Conservation (phyloP, 257 asterid species). For the Knoxia roxburghii region DNA sequence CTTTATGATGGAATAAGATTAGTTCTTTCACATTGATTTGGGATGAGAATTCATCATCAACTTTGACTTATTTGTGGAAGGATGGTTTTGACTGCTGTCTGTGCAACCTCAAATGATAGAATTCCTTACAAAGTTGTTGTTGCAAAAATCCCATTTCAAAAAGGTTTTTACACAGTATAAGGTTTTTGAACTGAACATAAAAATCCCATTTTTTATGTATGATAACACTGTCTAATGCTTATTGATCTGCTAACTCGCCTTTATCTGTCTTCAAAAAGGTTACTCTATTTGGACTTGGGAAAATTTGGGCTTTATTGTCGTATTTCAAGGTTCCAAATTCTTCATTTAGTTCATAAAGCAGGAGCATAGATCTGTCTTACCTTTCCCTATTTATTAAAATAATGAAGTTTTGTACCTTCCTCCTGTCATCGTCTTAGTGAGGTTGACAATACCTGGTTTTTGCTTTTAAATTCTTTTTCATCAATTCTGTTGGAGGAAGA, state of each 20-base stretch:
- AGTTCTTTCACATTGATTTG: background rate
- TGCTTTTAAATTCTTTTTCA: too few species aligned
- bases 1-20: background rate
- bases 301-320: background rate
- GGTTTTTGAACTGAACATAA: too few species aligned
- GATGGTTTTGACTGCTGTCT: too few species aligned
- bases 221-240: background rate
- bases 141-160: too few species aligned
- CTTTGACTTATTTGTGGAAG: background rate
- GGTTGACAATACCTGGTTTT: background rate
- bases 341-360: background rate
- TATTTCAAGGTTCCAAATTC: background rate
- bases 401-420: background rate
- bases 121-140: too few species aligned
- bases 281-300: background rate
- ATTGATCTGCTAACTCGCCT: background rate
- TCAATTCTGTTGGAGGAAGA: background rate
- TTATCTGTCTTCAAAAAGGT: too few species aligned
- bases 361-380: background rate
- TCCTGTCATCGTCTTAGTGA: background rate
- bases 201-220: too few species aligned
- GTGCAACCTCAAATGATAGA: too few species aligned
- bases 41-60: background rate
- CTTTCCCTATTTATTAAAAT: background rate
- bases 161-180: too few species aligned